Conservation (phyloP, 257 asterid genomes). For the Solanum tarapatanum region DNA sequence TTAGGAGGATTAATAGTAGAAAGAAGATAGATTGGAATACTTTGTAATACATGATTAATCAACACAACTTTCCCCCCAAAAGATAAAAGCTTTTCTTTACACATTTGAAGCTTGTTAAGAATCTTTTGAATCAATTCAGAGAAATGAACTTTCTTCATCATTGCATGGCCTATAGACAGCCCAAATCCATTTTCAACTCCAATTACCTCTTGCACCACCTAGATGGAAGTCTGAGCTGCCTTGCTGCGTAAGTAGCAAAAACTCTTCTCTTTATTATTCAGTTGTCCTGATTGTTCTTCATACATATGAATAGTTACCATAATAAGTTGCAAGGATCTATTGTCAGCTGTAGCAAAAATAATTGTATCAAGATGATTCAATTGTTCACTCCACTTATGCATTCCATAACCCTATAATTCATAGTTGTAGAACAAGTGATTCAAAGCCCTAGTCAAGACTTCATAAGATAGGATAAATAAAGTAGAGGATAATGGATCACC, state of each 20-base stretch:
- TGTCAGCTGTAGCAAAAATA: no score
- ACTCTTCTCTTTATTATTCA: background rate
- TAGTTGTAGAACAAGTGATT: no score
- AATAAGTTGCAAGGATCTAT: no score
- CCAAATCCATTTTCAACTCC: background rate
- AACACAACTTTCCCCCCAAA: background rate
- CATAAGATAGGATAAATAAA: no score
- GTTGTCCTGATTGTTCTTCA: background rate
- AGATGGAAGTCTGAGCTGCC: background rate
- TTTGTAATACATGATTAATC: background rate
- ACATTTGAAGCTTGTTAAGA: background rate
- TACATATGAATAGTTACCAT: background rate
- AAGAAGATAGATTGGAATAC: background rate
- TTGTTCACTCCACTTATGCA: background rate
- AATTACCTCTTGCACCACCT: background rate
- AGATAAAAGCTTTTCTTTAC: no score
- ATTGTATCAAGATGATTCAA: background rate
- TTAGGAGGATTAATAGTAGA: background rate
- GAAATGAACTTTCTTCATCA: background rate
- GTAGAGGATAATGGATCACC: no score
- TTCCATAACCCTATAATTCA: no score
- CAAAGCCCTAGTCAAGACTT: no score
- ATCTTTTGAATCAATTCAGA: no score
- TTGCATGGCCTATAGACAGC: background rate
- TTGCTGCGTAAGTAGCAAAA: background rate